Evolutionary conservation across 331 rosid genomes (phyloP), one percentile per base, ranked within the genome.

Genomic region (Rosa hybrid): DNA sequence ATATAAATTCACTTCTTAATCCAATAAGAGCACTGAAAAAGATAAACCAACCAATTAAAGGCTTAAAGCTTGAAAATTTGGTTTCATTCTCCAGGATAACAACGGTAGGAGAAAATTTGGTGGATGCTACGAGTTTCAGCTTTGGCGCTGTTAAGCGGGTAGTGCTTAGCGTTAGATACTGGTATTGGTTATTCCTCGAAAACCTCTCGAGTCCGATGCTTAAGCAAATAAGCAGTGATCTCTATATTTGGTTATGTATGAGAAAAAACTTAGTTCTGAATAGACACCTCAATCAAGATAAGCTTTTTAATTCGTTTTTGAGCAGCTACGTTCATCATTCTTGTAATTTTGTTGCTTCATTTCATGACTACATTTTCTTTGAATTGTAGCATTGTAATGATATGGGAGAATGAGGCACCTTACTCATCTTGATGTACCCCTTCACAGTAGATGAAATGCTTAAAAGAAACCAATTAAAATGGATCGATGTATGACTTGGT

Each of bases 401-500:
- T 34, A 65, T 30, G 46, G 46, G 72, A 38, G 49, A 67, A 67
- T 38, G 12, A 38, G 25, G 48, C 72, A 39, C 71, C 23, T 16
- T 39, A 67, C 48, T 38, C 13, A 17, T 14, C 71, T 17, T 38
- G 3, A 63, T 7, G 13, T 27, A 25, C 30, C 67, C 67, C 68
- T 62, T 62, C 41, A 64, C 45, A 34, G 9, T 34, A 17, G 20
- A 38, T 38, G 72, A 38, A 67, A 67, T 39, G 72, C 11, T 16
- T 39, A 68, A 39, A 39, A 39, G 49, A 42, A 84, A 87, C 78
- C 90, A 77, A 83, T 74, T 85, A 72, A 85, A 90, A 77, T 78
- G 64, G 82, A 16, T 67, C 20, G 69, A 80, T 76, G 85, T 88
- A 83, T 88, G 89, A 92, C 87, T 85, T 53, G 89, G 90, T 87